Base-by-base conservation (phyloP, 2,329 filamentous ascomycete genomes). In the Neocucurbitaria cava region DNA sequence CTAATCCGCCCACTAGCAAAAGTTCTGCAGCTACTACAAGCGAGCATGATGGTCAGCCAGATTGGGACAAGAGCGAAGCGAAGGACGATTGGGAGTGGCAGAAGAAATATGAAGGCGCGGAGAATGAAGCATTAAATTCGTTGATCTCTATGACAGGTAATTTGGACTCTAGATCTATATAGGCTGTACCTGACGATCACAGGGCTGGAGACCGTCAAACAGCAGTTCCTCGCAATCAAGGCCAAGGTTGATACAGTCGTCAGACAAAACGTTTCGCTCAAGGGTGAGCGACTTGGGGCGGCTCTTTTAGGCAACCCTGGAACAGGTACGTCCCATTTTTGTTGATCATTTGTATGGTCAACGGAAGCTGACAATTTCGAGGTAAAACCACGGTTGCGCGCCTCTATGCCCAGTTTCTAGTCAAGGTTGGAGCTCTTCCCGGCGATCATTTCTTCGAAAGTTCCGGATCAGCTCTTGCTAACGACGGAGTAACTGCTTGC, bases 361-460 rank as follows among this genome's bases (percentile, higher is more conserved):
- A 26, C 9, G 9, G 24, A 26, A 2, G 9, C 9, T 26, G 9
- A 26, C 24, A 26, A 5, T 9, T 11, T 15, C 7, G 9, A 64
- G 85, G 86, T 0, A 92, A 92, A 77, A 94, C 90, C 0, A 93
- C 90, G 0, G 87, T 93, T 0, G 90, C 90, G 0, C 81, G 89
- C 0, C 74, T 89, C 0, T 92, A 91, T 52, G 87, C 84, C 0
- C 81, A 85, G 6, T 88, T 92, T 31, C 77, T 94, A 0, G 79
- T 82, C 0, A 81, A 84, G 0, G 75, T 90, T 0, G 85, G 87
- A 0, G 84, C 85, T 0, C 78, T 94, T 5, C 80, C 88, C 0
- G 88, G 89, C 0, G 70, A 71, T 8, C 54, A 61, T 2, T 89
- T 92, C 56, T 69, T 86, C 7, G 89, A 93, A 60, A 89, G 84